phyloP scores from a whole-genome alignment of 1,139 yeast species.

The Hansenula lynferdii region DNA sequence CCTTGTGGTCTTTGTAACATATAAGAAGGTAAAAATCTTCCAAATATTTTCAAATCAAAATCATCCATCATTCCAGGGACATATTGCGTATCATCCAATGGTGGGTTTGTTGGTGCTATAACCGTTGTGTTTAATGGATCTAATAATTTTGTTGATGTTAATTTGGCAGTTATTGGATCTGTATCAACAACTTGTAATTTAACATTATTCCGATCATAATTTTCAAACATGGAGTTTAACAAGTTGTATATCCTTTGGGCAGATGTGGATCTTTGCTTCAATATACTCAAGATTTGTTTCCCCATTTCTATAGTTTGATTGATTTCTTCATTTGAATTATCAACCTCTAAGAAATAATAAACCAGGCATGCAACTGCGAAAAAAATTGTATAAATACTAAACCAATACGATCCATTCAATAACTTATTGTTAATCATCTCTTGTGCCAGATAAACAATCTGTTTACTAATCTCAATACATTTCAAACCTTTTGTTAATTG shows the following conservation, averaged over 20 bases:
- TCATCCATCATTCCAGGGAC: constrained; percentile 77
- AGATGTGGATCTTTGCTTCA: constrained; percentile 65
- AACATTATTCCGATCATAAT: constrained; percentile 58
- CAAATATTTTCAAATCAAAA: constrained; percentile 77
- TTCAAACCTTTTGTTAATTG: constrained; percentile 64
- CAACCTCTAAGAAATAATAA: constrained; percentile 66
- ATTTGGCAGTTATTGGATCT: background rate
- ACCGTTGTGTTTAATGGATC: background rate
- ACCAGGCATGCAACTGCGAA: constrained; percentile 82
- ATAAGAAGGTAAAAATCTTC: constrained; percentile 74
- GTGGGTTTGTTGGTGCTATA: constrained; percentile 1
- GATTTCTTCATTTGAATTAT: constrained; percentile 45
- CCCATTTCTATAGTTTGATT: constrained; percentile 71
- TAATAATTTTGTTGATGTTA: background rate
- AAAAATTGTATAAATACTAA: constrained; percentile 80
- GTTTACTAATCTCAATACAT: constrained; percentile 76
- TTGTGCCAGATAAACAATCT: constrained; percentile 72
- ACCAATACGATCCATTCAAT: constrained; percentile 86
- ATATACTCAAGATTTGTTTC: constrained; percentile 55
- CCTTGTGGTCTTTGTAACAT: constrained; percentile 41
- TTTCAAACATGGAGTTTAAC: constrained; percentile 71
- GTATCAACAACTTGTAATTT: constrained; percentile 19
- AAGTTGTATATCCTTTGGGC: constrained; percentile 73
- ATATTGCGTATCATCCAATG: constrained; percentile 6
- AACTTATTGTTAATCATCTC: constrained; percentile 67